Evolutionary conservation across 495 filamentous ascomycete genomes (phyloP), one percentile per base, ranked within the genome.

Genomic region (Parathielavia appendiculata): DNA sequence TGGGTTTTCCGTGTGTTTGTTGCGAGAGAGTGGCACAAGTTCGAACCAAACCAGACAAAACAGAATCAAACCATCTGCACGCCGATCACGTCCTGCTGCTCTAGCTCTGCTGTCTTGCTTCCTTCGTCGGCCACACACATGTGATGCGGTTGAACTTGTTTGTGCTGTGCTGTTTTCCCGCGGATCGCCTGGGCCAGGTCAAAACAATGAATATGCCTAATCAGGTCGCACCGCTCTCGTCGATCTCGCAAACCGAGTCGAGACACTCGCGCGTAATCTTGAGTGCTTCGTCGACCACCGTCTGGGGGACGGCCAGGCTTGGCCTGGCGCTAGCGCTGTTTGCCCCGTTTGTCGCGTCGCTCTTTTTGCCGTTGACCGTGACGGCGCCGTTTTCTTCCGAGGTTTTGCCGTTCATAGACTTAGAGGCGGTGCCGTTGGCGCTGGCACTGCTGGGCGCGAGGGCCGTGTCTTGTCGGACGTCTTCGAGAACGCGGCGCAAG

Each of bases 211-310:
- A 30, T 45, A 40, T 9, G 14, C 35, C 49, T 10, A 5, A 46
- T 67, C 59, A 69, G 23, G 62, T 60, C 46, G 59, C 54, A 23
- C 64, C 68, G 50, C 50, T 67, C 40, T 75, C 71, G 44, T 77
- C 73, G 32, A 83, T 64, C 62, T 77, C 75, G 62, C 73, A 75
- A 34, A 83, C 75, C 46, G 59, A 40, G 44, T 81, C 79, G 53
- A 83, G 71, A 52, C 73, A 69, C 54, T 82, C 79, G 20, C 75
- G 70, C 36, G 79, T 79, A 41, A 78, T 69, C 58, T 72, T 73
- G n/a, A 83, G 66, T 23, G 79, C 79, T 43, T 81, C 76, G 20
- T 81, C 78, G 0, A 83, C 66, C 16, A 82, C 79, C 0, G 66
- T 57, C 53, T 75, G 69, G 11, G 80, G 80, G 10, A 83, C 54